Evolutionary conservation across 345 rosid genomes (phyloP), one percentile per base, ranked within the genome.

Genomic region (Rubroshorea leprosula): DNA sequence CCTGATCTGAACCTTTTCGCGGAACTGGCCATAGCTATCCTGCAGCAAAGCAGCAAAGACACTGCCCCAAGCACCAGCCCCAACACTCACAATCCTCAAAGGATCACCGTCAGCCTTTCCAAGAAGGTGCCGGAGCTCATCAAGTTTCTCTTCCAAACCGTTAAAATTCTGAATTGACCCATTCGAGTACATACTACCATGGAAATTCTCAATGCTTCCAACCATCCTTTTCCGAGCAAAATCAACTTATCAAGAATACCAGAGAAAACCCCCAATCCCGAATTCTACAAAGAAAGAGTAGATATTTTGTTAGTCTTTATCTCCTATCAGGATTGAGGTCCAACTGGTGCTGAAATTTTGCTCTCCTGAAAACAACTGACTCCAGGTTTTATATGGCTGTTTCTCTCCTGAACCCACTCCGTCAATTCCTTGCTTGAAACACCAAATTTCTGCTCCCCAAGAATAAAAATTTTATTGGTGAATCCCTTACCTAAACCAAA

Each of bases 21-120:
- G n/a, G n/a, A 78, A 81, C 46, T 69, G 79, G 4, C 95, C 90
- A 26, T 83, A 86, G 61, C 74, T 81, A 31, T 86, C 90, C 70
- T 86, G 95, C 49, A 86, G 61, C 65, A 86, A 64, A 58, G 95
- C 87, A 7, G 84, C 80, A 57, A 86, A 86, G 57, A 86, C 95
- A 73, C 95, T 86, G 7, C 95, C 95, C 95, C 95, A 86, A 43
- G 95, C 95, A 16, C 95, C 95, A 0, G 95, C 90, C 39, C 95
- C 95, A 20, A 86, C 87, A 31, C 95, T 78, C 9, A 78, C 95
- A 35, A 86, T 86, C 68, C 90, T 78, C 71, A 86, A 63, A 0
- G 90, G 90, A 66, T 86, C 95, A 7, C 84, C 84, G 25, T 74
- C 69, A 3, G 76, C 67, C 68, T 86, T 86, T 2, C 83, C 82